Conservation (phyloP, 768 basidiomycete species). For the Naganishia vishniacii region DNA sequence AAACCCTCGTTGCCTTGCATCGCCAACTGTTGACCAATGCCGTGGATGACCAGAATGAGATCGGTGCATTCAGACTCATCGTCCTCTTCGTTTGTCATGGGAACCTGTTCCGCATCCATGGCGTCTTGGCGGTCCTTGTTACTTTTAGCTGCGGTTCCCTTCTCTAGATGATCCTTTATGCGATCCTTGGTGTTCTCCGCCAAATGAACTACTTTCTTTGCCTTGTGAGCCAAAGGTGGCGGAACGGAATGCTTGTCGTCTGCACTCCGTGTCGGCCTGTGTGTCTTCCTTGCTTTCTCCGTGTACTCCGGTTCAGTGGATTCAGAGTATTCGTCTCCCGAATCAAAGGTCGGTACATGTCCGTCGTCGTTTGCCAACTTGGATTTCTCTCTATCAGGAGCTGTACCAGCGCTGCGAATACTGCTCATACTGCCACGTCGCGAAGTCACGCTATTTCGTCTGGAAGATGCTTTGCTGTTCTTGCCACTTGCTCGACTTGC, state of each 20-base stretch:
- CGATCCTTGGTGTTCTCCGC: constrained; percentile 30
- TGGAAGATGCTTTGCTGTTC: constrained; percentile 21
- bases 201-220: constrained; percentile 20
- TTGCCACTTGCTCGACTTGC: constrained; percentile 32
- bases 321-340: constrained; percentile 2
- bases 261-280: constrained; percentile 16
- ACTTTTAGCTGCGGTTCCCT: constrained; percentile 12
- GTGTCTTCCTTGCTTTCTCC: background rate
- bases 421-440: constrained; percentile 40
- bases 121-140: constrained; percentile 33
- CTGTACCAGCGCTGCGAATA: constrained; percentile 6
- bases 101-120: constrained; percentile 44
- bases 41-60: constrained; percentile 53
- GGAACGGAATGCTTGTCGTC: constrained; percentile 20
- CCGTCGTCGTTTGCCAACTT: constrained; percentile 7
- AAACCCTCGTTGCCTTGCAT: constrained; percentile 50
- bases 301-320: background rate
- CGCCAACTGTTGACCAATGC: constrained; percentile 51
- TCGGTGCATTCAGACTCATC: constrained; percentile 49
- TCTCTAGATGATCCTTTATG: constrained; percentile 25
- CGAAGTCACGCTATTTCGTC: constrained; percentile 26
- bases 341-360: constrained; percentile 1
- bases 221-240: constrained; percentile 2
- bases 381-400: constrained; percentile 9
- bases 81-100: constrained; percentile 38